Evolutionary conservation across 2,329 filamentous ascomycete genomes (phyloP).

Genomic region (Aspergillus sp.): DNA sequence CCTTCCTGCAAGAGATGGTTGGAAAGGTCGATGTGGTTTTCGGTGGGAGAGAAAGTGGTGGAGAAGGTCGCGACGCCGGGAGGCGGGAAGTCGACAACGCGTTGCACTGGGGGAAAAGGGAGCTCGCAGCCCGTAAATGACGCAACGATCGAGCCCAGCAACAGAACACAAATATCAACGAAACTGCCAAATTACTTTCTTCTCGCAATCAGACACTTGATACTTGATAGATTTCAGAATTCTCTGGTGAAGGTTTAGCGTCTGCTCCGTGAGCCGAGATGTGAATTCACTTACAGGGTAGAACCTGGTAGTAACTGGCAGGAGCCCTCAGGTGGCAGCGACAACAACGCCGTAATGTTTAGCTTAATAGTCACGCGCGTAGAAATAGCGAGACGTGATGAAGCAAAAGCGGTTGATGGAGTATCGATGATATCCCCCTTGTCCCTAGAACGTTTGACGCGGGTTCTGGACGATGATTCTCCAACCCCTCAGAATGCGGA

Average conservation of each 20-base stretch:
- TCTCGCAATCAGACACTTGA: neutral
- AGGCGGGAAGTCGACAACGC: conserved; percentile 31
- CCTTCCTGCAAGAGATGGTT: conserved; percentile 17
- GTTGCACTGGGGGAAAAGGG: conserved; percentile 23
- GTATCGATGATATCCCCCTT: neutral
- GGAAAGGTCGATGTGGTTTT: conserved; percentile 26
- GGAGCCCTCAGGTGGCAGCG: neutral
- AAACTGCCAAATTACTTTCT: neutral
- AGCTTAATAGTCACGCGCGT: neutral
- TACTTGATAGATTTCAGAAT: conserved; percentile 1
- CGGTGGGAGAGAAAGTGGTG: conserved; percentile 28
- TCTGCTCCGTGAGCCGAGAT: neutral
- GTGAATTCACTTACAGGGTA: neutral
- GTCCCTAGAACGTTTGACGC: conserved; percentile 9
- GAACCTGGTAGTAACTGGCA: neutral
- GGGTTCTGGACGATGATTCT: conserved; percentile 6
- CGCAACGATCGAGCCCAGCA: conserved; percentile 22
- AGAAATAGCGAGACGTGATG: neutral
- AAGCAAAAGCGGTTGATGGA: neutral
- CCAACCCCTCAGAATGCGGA: conserved; percentile 11
- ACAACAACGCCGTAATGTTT: neutral
- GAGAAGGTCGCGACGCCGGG: conserved; percentile 29
- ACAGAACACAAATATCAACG: conserved; percentile 8
- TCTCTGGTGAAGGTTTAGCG: conserved; percentile 4
- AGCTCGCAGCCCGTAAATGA: conserved; percentile 23